These are phyloP conservation scores for Arctium lappa DNA, from an alignment of 129 eudicot species.

Conservation along the genomic window DNA sequence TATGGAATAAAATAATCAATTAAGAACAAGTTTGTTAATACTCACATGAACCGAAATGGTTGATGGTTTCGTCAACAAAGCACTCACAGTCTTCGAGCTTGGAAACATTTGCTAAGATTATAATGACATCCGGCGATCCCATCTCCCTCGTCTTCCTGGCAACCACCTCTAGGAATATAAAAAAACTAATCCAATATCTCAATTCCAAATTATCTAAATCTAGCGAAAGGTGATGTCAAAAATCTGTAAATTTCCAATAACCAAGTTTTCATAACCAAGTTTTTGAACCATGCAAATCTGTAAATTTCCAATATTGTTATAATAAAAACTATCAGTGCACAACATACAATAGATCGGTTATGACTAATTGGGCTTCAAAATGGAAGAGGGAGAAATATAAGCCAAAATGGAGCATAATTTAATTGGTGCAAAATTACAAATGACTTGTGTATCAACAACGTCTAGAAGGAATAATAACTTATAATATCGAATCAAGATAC, in stretches of 20 bases:
- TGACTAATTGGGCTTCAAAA: not conserved
- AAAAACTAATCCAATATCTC: too few relatives aligned
- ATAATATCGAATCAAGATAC: not conserved
- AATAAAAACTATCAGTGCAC: too few relatives aligned
- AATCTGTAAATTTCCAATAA: too few relatives aligned
- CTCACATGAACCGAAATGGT: slow-evolving; percentile 52
- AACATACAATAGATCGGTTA: not conserved
- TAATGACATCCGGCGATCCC: slow-evolving; percentile 57
- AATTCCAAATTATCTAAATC: too few relatives aligned
- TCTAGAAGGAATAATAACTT: not conserved
- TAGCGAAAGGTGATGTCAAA: too few relatives aligned
- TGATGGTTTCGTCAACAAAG: slow-evolving; percentile 37
- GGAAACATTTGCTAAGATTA: slow-evolving; percentile 48
- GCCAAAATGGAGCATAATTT: not conserved
- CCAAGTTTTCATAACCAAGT: too few relatives aligned
- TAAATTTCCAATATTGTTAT: too few relatives aligned
- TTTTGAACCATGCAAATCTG: too few relatives aligned
- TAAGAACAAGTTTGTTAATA: not conserved
- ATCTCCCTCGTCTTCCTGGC: slow-evolving; percentile 39
- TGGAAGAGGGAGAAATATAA: not conserved
- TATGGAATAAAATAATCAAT: not conserved
- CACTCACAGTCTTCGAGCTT: slow-evolving; percentile 42
- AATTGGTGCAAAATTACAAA: not conserved
- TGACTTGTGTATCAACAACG: not conserved
- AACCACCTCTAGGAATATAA: slow-evolving; percentile 38